phyloP scores from a whole-genome alignment of 441 rosid species.

The Pelargonium myrrhifolium region DNA sequence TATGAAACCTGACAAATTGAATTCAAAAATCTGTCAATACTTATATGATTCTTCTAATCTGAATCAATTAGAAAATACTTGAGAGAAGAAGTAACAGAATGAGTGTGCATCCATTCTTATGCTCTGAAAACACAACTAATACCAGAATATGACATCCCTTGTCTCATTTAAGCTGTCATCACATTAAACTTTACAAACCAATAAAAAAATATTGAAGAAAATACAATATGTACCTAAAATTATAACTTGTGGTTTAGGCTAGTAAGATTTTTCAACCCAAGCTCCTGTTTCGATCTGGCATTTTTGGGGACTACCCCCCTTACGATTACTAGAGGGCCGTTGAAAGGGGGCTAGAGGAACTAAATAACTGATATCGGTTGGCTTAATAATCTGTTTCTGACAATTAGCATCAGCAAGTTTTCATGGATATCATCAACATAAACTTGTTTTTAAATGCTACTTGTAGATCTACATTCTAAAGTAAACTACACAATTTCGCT shows the following conservation, averaged over 20 bases:
- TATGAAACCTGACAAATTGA: conserved; percentile 56
- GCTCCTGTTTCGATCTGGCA: not conserved
- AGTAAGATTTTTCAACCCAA: not conserved
- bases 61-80: not conserved
- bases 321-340: no score
- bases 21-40: conserved; percentile 10
- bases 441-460: not conserved
- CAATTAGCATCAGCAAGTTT: not conserved
- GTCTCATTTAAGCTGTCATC: not conserved
- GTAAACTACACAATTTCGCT: no score
- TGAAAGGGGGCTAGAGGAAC: not conserved
- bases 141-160: not conserved
- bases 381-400: not conserved
- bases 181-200: not conserved
- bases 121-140: not conserved
- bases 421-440: not conserved
- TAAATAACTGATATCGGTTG: not conserved
- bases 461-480: no score
- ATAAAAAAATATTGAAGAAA: not conserved
- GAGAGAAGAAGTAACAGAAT: not conserved
- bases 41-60: not conserved
- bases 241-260: not conserved
- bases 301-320: not conserved
- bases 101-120: not conserved
- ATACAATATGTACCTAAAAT: not conserved